Base-by-base conservation (phyloP, 768 basidiomycete genomes). In the Boletus sp. region DNA sequence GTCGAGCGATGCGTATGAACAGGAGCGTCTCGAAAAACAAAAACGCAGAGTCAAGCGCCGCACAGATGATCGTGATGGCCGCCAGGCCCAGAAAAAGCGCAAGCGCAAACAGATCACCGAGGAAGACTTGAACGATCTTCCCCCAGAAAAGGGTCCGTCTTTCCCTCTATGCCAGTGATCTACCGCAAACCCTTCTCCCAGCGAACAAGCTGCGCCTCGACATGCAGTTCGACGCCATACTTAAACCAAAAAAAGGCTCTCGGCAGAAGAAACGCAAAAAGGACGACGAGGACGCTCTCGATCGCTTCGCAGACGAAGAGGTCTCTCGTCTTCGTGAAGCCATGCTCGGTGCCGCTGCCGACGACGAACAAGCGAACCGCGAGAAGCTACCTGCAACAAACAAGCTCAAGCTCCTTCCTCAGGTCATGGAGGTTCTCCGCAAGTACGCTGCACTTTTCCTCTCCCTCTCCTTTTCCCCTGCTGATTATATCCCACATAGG, bases 381-480 rank as follows among this genome's bases (percentile, higher is more conserved):
- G 84, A 87, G 33, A 90, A 89, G 62, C 65, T 83, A 11, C 94
- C 95, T 0, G 97, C 94, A 11, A 82, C 84, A 11, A 77, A 83
- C 39, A 99, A 99, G 72, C 81, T 98, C 32, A 82, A 78, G 51
- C 76, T 94, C 65, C 77, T 99, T 29, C 83, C 86, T n/a, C 85
- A 91, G 60, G 96, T 96, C 25, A 88, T 97, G 83, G 88, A 90
- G 13, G 86, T 91, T 4, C 78, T 99, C 53, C 88, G 93, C 72
- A 98, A 95, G 96, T 96, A 65, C 50, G 87, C 32, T 21, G 0
- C 44, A 5, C 23, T 6, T 5, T 17, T 27, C 13, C 21, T 6
- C 9, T 19, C n/a, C 14, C 25, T n/a, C 1, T 9, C 14, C n/a
- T n/a, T n/a, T n/a, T n/a, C 13, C 1, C 13, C 27, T 1, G 27